These are phyloP conservation scores for Trametes villosa DNA, from an alignment of 768 basidiomycete species.

Conservation along the genomic window DNA sequence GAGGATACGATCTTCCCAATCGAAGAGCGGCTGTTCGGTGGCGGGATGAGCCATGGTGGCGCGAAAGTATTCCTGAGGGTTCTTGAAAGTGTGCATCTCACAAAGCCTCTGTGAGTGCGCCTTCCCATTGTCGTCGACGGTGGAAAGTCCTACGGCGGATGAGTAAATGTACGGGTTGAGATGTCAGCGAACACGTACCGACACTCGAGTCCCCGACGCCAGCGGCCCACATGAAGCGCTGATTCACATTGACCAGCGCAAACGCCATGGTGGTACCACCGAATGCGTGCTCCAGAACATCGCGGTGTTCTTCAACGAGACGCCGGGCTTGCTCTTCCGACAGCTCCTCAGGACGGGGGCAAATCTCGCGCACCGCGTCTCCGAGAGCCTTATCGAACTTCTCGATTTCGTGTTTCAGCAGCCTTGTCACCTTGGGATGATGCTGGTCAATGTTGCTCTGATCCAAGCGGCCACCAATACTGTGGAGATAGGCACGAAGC, in stretches of 20 bases:
- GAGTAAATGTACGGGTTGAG: not conserved
- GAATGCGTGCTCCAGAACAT: not conserved
- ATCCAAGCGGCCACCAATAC: not conserved
- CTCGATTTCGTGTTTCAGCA: not conserved
- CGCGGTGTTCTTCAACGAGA: not conserved
- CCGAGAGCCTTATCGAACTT: not conserved
- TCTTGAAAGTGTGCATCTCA: not conserved
- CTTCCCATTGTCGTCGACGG: not conserved
- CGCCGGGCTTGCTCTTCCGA: not conserved
- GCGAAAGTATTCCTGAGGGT: constrained; percentile 3
- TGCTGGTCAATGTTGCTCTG: not conserved
- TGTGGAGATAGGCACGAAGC: not conserved
- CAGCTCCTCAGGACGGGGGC: not conserved
- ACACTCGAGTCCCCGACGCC: constrained; percentile 11
- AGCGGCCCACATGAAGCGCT: constrained; percentile 5
- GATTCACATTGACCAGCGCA: constrained; percentile 1
- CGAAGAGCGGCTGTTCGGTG: not conserved
- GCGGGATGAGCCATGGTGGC: not conserved
- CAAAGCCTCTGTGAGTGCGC: not conserved
- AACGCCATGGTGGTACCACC: not conserved
- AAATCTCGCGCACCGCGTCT: not conserved
- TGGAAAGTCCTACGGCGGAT: not conserved
- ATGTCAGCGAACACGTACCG: not conserved
- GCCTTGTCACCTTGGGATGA: not conserved
- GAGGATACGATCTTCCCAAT: not conserved